Evolutionary conservation across 2,329 filamentous ascomycete species (phyloP), one percentile per base, ranked within the genome.

Genomic region (Cladorrhinum sp.): DNA sequence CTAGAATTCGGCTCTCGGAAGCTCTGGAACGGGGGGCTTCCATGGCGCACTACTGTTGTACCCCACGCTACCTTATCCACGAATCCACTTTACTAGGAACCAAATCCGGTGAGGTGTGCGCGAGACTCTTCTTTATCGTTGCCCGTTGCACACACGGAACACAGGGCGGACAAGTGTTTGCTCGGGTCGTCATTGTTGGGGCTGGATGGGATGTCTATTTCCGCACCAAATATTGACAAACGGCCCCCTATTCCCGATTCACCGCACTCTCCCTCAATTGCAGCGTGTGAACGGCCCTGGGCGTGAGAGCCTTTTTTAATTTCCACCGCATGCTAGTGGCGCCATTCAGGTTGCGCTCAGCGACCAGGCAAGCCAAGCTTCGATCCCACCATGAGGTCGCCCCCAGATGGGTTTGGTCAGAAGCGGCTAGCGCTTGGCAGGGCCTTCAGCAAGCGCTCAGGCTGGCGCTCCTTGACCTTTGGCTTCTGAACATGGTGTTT

Each of bases 361-460:
- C 55, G 55, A n/a, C 56, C 29, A 50, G 50, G 50, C 54, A 22
- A 51, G 10, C 59, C 25, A 48, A 49, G 50, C 58, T n/a, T 25
- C 24, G 27, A 48, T 29, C 18, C 57, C 41, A 29, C 57, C 51
- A 24, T 41, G 25, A 57, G 32, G 23, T 51, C 51, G 22, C 24
- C 45, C 24, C 29, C 23, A 20, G 29, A 27, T 27, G 8, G 32
- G 32, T 36, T 36, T 36, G 8, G 36, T 59, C 22, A 20, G 29
- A 60, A 50, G 36, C 25, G 23, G 50, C 22, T 53, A 48, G 48
- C 24, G 49, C 53, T 57, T 52, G 55, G 48, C 53, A 56, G 51
- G 55, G 24, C 41, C 56, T 53, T 50, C 51, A 59, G 59, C 60
- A 62, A 62, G 60, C 60, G 60, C 60, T 58, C 51, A 49, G 41